Percentiles rank a stretch among this genome's conserved stretches.
Evolutionary conservation across 192 early-diverging fungal genomes (phyloP).

Genomic region (Neocallimastix lanati): DNA sequence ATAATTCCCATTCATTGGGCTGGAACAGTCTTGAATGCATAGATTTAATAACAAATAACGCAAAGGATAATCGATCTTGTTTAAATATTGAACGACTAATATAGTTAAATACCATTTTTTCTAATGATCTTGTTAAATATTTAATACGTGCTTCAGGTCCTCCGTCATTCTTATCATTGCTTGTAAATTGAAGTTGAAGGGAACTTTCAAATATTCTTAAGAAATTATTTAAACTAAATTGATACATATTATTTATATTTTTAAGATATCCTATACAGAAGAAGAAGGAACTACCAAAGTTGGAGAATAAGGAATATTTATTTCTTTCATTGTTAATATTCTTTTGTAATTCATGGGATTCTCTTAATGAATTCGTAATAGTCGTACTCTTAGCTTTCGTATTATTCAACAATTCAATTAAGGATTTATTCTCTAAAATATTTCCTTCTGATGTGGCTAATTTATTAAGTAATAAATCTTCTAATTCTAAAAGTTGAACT

Average conservation of each 20-base stretch:
- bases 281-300: constrained; percentile 22
- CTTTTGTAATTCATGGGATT: constrained; percentile 25
- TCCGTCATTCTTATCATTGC: constrained; percentile 6
- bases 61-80: constrained; percentile 29
- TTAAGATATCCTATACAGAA: constrained; percentile 27
- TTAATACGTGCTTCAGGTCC: constrained; percentile 19
- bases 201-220: constrained; percentile 23
- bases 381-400: constrained; percentile 31
- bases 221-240: constrained; percentile 25
- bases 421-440: constrained; percentile 33
- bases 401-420: constrained; percentile 29
- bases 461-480: constrained; percentile 30
- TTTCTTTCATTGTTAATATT: constrained; percentile 30
- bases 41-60: constrained; percentile 18
- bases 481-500: constrained; percentile 22
- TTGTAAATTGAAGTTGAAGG: constrained; percentile 11
- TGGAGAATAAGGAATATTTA: constrained; percentile 23
- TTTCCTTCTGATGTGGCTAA: constrained; percentile 35
- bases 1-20: constrained; percentile 24
- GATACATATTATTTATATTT: constrained; percentile 35
- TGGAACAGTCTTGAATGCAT: constrained; percentile 21
- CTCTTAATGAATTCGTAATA: constrained; percentile 19
- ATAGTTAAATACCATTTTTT: constrained; percentile 12
- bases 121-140: constrained; percentile 14
- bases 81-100: constrained; percentile 24